Conservation (phyloP, 164 flowering plant genomes). For the Nelumbo lutea region DNA sequence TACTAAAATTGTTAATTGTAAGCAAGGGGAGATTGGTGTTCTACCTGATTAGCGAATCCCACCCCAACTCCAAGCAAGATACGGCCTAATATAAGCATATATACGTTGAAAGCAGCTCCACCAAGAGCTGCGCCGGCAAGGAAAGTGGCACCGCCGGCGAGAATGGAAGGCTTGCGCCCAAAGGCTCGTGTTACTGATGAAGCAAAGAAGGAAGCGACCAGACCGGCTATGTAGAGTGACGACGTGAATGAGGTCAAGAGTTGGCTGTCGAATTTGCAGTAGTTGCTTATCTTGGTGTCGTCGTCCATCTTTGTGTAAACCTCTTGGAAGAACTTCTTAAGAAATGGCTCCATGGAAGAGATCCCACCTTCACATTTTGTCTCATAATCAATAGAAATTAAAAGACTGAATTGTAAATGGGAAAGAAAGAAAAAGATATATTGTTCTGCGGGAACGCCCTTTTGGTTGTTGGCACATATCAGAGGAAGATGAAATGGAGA, state of each 20-base stretch:
- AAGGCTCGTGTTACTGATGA: constrained; percentile 37
- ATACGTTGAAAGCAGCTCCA: constrained; percentile 46
- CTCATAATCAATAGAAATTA: neutral
- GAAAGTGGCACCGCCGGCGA: constrained; percentile 50
- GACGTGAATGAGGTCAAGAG: constrained; percentile 61
- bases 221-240: constrained; percentile 59
- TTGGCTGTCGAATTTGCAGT: constrained; percentile 64
- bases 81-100: constrained; percentile 60
- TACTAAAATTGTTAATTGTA: no score
- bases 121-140: constrained; percentile 53
- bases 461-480: neutral
- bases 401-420: neutral
- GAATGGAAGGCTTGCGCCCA: constrained; percentile 55
- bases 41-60: constrained; percentile 78
- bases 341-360: constrained; percentile 68
- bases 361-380: constrained; percentile 58
- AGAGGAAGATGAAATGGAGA: neutral
- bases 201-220: constrained; percentile 46
- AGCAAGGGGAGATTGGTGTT: no score
- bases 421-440: neutral
- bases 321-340: constrained; percentile 58
- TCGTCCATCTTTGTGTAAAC: constrained; percentile 44
- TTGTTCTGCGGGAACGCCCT: neutral
- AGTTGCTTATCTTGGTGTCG: constrained; percentile 45
- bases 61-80: constrained; percentile 67